Evolutionary conservation across 257 asterid species (phyloP).

Genomic region (Solanum virginianum): DNA sequence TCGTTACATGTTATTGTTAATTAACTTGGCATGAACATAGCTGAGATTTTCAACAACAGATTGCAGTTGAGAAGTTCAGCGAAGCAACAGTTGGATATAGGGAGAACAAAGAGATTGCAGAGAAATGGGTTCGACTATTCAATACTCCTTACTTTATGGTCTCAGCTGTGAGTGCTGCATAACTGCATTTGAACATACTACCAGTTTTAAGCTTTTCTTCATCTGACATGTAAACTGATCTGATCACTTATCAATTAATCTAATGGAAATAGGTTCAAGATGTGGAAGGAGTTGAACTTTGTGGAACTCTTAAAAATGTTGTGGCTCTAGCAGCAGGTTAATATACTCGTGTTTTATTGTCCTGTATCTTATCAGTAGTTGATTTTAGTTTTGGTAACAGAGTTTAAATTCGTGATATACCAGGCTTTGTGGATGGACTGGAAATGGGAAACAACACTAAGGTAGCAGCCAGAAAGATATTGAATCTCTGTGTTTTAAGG

Average conservation of each 20-base stretch:
- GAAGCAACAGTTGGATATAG: conserved; percentile 89
- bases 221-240: background rate
- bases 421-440: conserved; percentile 88
- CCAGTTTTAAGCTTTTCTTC: background rate
- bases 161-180: conserved; percentile 51
- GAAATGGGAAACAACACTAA: conserved; percentile 94
- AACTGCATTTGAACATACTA: background rate
- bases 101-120: conserved; percentile 49
- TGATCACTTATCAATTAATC: background rate
- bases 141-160: conserved; percentile 62
- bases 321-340: conserved; percentile 91
- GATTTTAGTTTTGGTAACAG: background rate
- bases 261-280: conserved; percentile 55
- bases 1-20: background rate
- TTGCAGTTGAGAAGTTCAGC: conserved; percentile 80
- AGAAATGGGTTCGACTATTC: conserved; percentile 82
- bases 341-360: background rate
- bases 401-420: background rate
- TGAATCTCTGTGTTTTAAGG: background rate
- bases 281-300: conserved; percentile 91
- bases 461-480: conserved; percentile 21
- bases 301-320: conserved; percentile 79
- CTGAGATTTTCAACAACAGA: conserved; percentile 25
- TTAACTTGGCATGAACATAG: background rate
- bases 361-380: background rate